Base-by-base conservation (phyloP, 1,139 yeast genomes). In the Saccharomyces hybrid region DNA sequence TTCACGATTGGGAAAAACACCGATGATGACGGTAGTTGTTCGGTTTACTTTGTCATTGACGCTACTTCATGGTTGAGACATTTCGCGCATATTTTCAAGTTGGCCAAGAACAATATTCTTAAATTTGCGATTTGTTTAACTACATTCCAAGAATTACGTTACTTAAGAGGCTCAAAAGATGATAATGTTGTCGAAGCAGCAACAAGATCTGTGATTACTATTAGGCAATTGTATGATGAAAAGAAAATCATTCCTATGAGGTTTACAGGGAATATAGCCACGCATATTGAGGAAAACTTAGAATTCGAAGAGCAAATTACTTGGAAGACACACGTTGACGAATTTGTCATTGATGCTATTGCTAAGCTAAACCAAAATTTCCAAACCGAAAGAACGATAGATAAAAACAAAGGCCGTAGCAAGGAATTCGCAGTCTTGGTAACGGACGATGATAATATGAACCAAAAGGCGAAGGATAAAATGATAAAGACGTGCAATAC, bases 41-140 rank as follows among this genome's bases (percentile, higher is more conserved):
- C 52, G 49, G 54, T 14, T 0, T 78, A 78, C 61, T 78, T 86
- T 55, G 81, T 89, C 0, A 74, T 86, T 55, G 95, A 86, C 70
- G 86, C 95, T 6, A 86, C 87, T 59, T 82, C 86, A 58, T 86
- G 93, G 93, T 73, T 86, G 59, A 84, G 86, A 62, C 91, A 86
- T 67, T 86, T 90, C 68, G 95, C 93, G 1, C 76, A 86, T 57
- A 75, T 86, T 32, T 86, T 78, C 73, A 86, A 86, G 66, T 81
- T 88, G 61, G 81, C 86, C 16, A 75, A 85, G 44, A 80, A 80
- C 61, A 78, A 78, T 11, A 79, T 84, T 2, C 75, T 86, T 61
- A 81, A 71, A 69, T 78, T 69, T 70, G 81, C 76, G 64, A 82
- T 86, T 5, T 91, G 95, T 48, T 72, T 86, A 56, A 84, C 87